Evolutionary conservation across 1,284 basidiomycete species (phyloP), one percentile per base, ranked within the genome.

Genomic region (Ganoderma resinaceum): DNA sequence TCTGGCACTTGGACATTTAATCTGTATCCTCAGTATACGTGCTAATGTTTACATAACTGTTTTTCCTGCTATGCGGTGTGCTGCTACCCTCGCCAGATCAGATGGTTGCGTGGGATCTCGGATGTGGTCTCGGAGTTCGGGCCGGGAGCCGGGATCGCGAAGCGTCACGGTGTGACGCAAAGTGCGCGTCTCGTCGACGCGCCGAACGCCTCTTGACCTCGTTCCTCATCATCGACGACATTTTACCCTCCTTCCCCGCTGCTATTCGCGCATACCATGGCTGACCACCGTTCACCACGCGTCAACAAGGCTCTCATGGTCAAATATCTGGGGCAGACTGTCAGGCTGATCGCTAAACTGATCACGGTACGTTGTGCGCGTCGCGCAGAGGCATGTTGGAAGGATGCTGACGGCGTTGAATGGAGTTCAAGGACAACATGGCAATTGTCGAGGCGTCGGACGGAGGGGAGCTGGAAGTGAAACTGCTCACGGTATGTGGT

Each of bases 311-410:
- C 87, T 1, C 85, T 86, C 60, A 82, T 93, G 46, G 79, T 82
- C 1, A 76, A 85, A 31, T 92, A 84, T 70, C 66, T 84, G 1
- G 88, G 87, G 1, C 85, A 89, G 64, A 87, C 84, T 0, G 90
- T 96, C n/a, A 83, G 94, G 43, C 76, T 97, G 16, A 84, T 90
- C 0, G 91, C 90, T 73, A 94, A 94, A 79, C 82, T 91, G 31
- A 74, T 94, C 66, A 87, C 83, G 73, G 92, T 92, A 71, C 68
- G 84, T 78, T 0, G 20, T 49, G 26, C 23, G 23, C 20, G 23
- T 37, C 16, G 18, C 18, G 0, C n/a, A 60, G n/a, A 23, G n/a
- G 31, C 40, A 49, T 23, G 8, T 20, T 23, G 11, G 23, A 26
- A 4, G 23, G 49, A 7, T 38, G 31, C 33, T 62, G 12, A 49